Percentiles rank a stretch among this genome's conserved stretches.
Evolutionary conservation across 2,329 filamentous ascomycete species (phyloP).

Genomic region (Penicillium sp.): DNA sequence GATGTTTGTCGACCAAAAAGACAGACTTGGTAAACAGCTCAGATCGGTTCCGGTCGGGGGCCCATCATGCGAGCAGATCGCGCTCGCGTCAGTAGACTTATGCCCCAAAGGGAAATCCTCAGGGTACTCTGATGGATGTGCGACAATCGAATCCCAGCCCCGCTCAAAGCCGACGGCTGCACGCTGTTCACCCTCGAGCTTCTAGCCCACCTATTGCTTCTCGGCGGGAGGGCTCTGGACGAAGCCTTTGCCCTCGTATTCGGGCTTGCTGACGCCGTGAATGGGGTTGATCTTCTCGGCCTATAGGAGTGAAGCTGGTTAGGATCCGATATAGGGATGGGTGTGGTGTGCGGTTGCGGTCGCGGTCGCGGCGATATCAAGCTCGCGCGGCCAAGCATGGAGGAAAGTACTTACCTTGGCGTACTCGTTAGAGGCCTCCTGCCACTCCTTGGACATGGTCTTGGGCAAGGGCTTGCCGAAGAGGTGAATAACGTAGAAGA

Average conservation of each 20-base stretch:
- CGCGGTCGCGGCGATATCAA: not conserved
- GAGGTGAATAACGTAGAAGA: constrained; percentile 71
- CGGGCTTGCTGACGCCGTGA: constrained; percentile 75
- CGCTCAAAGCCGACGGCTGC: constrained; percentile 18
- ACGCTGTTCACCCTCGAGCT: constrained; percentile 22
- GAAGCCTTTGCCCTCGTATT: constrained; percentile 74
- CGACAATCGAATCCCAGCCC: constrained; percentile 4
- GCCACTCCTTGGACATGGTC: constrained; percentile 96
- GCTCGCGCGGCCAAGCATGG: not conserved
- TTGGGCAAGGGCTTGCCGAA: constrained; percentile 70
- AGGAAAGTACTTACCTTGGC: constrained; percentile 68
- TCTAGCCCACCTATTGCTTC: constrained; percentile 32
- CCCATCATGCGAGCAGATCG: constrained; percentile 13
- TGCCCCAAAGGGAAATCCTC: not conserved
- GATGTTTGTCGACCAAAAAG: constrained; percentile 30
- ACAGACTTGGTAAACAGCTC: constrained; percentile 25
- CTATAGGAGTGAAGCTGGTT: constrained; percentile 47
- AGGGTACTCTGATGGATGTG: not conserved
- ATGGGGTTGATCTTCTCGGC: constrained; percentile 82
- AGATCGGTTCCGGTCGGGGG: constrained; percentile 8
- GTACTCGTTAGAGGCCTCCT: constrained; percentile 92
- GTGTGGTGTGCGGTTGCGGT: not conserved
- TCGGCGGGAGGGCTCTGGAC: constrained; percentile 61
- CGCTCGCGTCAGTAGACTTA: constrained; percentile 8
- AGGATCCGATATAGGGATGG: constrained; percentile 18